Percentiles rank a stretch among this genome's conserved stretches.
Conservation (phyloP, 805 yeast species). For the Candida boleticola region DNA sequence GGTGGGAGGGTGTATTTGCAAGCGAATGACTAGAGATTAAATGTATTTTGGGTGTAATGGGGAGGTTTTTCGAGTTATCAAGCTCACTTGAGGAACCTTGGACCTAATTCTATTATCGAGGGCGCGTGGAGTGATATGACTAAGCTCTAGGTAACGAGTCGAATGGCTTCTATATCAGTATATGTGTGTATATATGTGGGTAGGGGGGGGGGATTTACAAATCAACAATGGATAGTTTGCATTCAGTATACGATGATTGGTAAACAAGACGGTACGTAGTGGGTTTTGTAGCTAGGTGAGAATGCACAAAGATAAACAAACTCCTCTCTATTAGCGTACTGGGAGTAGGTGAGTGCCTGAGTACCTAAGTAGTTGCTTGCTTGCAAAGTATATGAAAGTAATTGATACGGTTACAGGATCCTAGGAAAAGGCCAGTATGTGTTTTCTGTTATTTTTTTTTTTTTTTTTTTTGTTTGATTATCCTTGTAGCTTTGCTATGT, state of each 20-base stretch:
- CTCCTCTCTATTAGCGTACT: not conserved
- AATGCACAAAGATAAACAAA: not conserved
- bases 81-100: too few relatives aligned
- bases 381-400: too few relatives aligned
- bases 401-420: not conserved
- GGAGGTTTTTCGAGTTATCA: too few relatives aligned
- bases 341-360: not conserved
- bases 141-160: too few relatives aligned
- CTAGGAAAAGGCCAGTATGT: not conserved
- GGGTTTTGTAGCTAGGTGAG: not conserved
- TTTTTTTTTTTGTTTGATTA: not conserved
- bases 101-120: too few relatives aligned
- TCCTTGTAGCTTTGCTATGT: not conserved
- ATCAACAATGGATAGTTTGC: not conserved
- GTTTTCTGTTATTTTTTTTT: not conserved
- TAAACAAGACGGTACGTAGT: too few relatives aligned
- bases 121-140: too few relatives aligned
- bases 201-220: not conserved
- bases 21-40: conserved; percentile 2
- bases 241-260: not conserved
- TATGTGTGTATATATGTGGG: not conserved
- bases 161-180: not conserved
- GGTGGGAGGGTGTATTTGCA: not conserved
- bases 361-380: too few relatives aligned
- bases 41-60: too few relatives aligned